These are phyloP conservation scores for Leucocoprinus leucothites DNA, from an alignment of 768 basidiomycete species.

Conservation along the genomic window DNA sequence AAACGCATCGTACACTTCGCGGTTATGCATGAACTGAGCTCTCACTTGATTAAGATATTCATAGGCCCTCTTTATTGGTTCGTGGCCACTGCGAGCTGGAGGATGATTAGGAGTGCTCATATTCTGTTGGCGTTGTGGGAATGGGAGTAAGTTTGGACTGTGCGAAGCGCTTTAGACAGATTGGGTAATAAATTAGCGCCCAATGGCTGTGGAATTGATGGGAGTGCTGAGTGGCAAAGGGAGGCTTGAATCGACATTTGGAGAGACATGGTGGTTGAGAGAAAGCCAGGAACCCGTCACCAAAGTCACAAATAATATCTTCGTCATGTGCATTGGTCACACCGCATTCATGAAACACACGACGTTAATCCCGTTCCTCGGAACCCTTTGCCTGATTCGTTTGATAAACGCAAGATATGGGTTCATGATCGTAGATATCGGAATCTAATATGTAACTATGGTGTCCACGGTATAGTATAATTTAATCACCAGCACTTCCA, in stretches of 20 bases:
- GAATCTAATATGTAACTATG: background rate
- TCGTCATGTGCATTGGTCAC: conserved; percentile 13
- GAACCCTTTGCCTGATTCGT: background rate
- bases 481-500: conserved; percentile 13
- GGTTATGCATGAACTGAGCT: conserved; percentile 9
- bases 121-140: background rate
- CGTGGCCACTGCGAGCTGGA: background rate
- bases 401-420: background rate
- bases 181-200: conserved; percentile 10
- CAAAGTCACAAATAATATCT: conserved; percentile 1
- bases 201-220: conserved; percentile 3
- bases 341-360: background rate
- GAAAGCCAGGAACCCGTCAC: background rate
- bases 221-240: background rate
- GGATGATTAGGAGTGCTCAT: conserved; percentile 8
- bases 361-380: background rate
- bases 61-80: conserved; percentile 5
- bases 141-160: conserved; percentile 5
- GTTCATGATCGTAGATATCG: background rate
- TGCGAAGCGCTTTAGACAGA: background rate
- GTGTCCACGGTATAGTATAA: too few species aligned
- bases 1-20: conserved; percentile 11
- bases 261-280: background rate
- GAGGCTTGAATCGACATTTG: background rate
- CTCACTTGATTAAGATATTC: conserved; percentile 12